Base-by-base conservation (phyloP, 768 basidiomycete genomes). In the Boletus insuetus region DNA sequence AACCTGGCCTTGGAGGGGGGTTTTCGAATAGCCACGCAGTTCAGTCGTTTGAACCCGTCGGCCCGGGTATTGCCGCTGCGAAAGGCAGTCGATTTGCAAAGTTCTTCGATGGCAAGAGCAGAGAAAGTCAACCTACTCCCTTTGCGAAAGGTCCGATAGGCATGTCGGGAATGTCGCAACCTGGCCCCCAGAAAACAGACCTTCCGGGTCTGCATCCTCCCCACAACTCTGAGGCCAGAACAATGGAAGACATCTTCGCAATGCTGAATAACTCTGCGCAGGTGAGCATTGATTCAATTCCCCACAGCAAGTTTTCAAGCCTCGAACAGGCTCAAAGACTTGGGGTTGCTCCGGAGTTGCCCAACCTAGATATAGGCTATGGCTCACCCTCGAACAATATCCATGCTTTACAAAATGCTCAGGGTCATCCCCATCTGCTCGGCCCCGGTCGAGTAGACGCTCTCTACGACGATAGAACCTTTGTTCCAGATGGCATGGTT, bases 81-180 rank as follows among this genome's bases (percentile, higher is more conserved):
- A 90, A 86, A 69, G 90, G 90, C 39, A 92, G 90, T 66, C 84
- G 91, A 37, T 88, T 92, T 68, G 91, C 89, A 32, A 93, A 91
- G 67, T 91, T 91, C 70, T 93, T 92, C 59, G 90, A 92, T 61
- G 80, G 80, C n/a, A 91, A 89, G 69, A 64, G 66, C 31, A 79
- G 78, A 58, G 84, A 85, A 14, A 63, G 62, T 41, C 70, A 60
- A 52, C 58, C 59, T 56, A 35, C 57, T 19, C 60, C 70, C 38
- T 59, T 71, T 32, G 62, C 72, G 16, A 82, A 82, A 55, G 60
- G 72, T 26, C 71, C 74, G 38, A 69, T 70, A 11, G 71, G 70
- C 32, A 73, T 74, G 19, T 71, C 77, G 41, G 66, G 71, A 40
- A 74, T 82, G 43, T 71, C 78, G 26, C 81, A 82, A 31, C 74